Percentiles rank a stretch among this genome's conserved stretches.
phyloP scores from a whole-genome alignment of 306 rosid genomes.

The Vicia sativa region DNA sequence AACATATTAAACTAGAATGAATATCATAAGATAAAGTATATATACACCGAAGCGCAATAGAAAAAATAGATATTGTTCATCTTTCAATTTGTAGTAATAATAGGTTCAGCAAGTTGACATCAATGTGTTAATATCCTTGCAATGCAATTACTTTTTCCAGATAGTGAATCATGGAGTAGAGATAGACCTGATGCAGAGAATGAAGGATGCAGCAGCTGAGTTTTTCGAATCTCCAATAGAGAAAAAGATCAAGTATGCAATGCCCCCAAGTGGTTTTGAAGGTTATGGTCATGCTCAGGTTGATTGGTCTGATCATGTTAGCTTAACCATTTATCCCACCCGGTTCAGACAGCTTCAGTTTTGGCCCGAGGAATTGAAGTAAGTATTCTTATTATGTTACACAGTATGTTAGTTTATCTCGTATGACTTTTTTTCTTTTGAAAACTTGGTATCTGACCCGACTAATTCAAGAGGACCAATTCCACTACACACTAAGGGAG shows the following conservation, averaged over 20 bases:
- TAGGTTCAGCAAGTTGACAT: background rate
- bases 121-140: background rate
- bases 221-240: conserved; percentile 51
- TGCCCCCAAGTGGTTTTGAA: conserved; percentile 30
- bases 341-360: conserved; percentile 21
- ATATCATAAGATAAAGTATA: too few relatives aligned
- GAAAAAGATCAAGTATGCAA: conserved; percentile 43
- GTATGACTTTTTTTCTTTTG: too few relatives aligned
- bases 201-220: conserved; percentile 40
- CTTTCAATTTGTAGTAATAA: too few relatives aligned
- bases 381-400: background rate
- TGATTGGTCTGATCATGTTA: conserved; percentile 42
- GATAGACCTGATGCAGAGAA: conserved; percentile 37
- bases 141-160: conserved; percentile 20
- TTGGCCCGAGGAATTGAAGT: conserved; percentile 44
- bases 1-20: too few relatives aligned
- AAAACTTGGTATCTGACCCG: too few relatives aligned
- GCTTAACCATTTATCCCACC: conserved; percentile 29
- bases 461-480: too few relatives aligned
- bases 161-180: conserved; percentile 46
- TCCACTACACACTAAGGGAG: too few relatives aligned
- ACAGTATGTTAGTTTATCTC: too few relatives aligned
- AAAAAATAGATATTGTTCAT: too few relatives aligned
- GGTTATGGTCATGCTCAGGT: conserved; percentile 44
- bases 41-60: too few relatives aligned